Evolutionary conservation across 805 yeast species (phyloP).

Genomic region (Hanseniaspora occidentalis): DNA sequence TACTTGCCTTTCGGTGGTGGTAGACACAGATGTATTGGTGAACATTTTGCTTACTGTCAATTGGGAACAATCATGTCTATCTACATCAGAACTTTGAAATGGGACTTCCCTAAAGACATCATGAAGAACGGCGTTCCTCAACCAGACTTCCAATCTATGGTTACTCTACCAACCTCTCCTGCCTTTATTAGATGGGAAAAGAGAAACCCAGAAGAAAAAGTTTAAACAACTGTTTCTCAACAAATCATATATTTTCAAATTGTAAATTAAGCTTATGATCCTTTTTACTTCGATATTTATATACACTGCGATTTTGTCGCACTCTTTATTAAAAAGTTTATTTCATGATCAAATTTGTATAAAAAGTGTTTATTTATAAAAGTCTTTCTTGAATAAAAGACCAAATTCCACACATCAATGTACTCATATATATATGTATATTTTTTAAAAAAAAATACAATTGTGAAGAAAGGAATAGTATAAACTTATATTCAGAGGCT

Average conservation of each 20-base stretch:
- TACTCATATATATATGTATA: no score
- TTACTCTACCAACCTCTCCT: slow-evolving; percentile 75
- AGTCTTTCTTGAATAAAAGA: no score
- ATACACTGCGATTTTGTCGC: not conserved
- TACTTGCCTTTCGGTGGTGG: slow-evolving; percentile 99
- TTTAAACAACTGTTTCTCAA: not conserved
- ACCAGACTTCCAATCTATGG: slow-evolving; percentile 83
- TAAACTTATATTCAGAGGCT: no score
- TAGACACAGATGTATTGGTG: slow-evolving; percentile 98
- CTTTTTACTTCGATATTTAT: not conserved
- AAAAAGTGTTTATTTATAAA: no score
- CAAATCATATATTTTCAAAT: not conserved
- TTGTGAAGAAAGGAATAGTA: no score
- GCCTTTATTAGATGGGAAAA: slow-evolving; percentile 62
- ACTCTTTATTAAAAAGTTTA: not conserved
- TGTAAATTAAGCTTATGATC: not conserved
- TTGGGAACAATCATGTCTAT: slow-evolving; percentile 73
- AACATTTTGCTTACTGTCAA: slow-evolving; percentile 93
- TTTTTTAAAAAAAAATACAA: no score
- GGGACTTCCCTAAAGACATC: slow-evolving; percentile 49
- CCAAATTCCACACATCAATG: no score
- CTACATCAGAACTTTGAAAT: slow-evolving; percentile 61
- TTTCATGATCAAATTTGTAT: no score
- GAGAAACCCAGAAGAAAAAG: slow-evolving; percentile 27
- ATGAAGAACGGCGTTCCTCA: slow-evolving; percentile 36